Evolutionary conservation across 1,139 yeast species (phyloP).

Genomic region (Spencermartinsiella ligniputridi): DNA sequence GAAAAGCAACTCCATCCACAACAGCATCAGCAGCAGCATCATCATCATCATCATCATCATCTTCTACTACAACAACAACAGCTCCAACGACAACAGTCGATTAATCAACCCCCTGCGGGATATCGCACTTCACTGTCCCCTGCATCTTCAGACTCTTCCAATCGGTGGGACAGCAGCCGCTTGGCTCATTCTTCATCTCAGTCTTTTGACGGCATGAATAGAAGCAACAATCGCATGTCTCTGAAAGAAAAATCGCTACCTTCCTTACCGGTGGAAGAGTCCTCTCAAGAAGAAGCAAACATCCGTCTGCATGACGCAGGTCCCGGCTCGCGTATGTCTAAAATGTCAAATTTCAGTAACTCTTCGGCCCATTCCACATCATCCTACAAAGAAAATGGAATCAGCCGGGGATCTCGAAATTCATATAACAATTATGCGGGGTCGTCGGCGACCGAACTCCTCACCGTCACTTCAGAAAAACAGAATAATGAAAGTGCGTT

Average conservation of each 20-base stretch:
- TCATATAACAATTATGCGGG: background rate
- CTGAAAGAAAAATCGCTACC: conserved; percentile 28
- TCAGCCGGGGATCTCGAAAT: background rate
- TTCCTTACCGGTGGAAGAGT: conserved; percentile 22
- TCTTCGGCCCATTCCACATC: background rate
- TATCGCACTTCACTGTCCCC: background rate
- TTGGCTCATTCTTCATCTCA: background rate
- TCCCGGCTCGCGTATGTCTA: background rate
- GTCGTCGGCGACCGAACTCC: background rate
- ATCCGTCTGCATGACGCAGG: background rate
- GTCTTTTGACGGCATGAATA: background rate
- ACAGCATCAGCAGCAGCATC: conserved; percentile 5
- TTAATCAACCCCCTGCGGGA: background rate
- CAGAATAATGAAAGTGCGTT: background rate
- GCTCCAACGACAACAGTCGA: background rate
- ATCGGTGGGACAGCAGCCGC: background rate
- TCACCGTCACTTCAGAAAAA: background rate
- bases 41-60: background rate
- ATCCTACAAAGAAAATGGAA: background rate
- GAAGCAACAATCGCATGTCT: conserved; percentile 2
- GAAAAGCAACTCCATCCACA: conserved; percentile 13
- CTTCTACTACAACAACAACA: conserved; percentile 2
- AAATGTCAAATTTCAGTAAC: background rate
- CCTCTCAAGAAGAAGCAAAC: background rate
- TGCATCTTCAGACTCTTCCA: background rate